phyloP scores from a whole-genome alignment of 2,329 filamentous ascomycete species.

The Bipolaris cookei region DNA sequence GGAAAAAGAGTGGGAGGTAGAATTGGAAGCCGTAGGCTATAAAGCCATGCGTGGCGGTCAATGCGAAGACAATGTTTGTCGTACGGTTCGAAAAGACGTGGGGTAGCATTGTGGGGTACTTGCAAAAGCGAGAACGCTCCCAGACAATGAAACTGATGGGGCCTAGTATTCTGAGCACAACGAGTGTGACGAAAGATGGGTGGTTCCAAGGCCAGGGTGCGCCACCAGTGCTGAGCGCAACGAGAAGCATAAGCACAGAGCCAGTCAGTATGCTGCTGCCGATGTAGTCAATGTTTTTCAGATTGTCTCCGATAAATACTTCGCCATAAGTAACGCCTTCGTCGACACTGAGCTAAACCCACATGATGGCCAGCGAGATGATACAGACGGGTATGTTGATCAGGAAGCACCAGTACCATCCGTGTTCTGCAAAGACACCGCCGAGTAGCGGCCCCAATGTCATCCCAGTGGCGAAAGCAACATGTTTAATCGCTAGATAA shows the following conservation, averaged over 20 bases:
- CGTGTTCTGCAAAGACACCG: constrained; percentile 39
- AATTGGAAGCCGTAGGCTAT: constrained; percentile 38
- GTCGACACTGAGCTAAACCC: constrained; percentile 39
- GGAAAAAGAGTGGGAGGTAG: constrained; percentile 40
- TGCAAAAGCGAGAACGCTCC: constrained; percentile 45
- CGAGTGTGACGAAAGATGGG: constrained; percentile 50
- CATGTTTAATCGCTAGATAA: constrained; percentile 44
- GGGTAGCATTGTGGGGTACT: constrained; percentile 50
- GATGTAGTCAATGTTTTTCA: constrained; percentile 50
- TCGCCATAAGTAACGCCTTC: constrained; percentile 15
- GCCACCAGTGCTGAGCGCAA: constrained; percentile 56
- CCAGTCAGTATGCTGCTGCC: constrained; percentile 55
- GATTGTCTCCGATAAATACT: constrained; percentile 17
- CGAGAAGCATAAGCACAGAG: constrained; percentile 51
- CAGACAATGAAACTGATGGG: constrained; percentile 49
- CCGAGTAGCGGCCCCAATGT: constrained; percentile 41
- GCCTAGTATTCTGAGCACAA: constrained; percentile 54
- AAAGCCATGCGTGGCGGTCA: constrained; percentile 42
- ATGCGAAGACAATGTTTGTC: constrained; percentile 43
- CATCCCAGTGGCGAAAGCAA: constrained; percentile 35
- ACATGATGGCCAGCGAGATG: constrained; percentile 36
- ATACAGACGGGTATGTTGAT: constrained; percentile 46
- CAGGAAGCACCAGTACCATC: constrained; percentile 58
- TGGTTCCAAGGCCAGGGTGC: constrained; percentile 53
- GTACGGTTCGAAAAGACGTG: constrained; percentile 56